Evolutionary conservation across 2,329 filamentous ascomycete genomes (phyloP), one percentile per base, ranked within the genome.

Genomic region (Epichloe amarillans): DNA sequence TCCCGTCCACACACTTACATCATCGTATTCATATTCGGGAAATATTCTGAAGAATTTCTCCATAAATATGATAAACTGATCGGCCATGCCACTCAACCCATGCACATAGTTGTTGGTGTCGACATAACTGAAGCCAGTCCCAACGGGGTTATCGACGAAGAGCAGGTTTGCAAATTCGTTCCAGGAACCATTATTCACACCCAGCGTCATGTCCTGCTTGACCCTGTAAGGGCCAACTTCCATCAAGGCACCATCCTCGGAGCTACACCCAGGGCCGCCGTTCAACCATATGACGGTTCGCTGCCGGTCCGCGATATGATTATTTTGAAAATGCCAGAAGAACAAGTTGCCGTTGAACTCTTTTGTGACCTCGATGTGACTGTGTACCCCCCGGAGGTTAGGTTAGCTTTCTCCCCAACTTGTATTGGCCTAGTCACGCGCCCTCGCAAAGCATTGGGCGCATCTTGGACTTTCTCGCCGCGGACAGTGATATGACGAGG

Each of bases 281-380:
- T 98, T 98, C 52, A 98, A 72, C 93, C 94, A 98, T 62, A 98
- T 83, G 11, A 98, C 86, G 3, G 90, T 95, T 52, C 93, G 81
- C 66, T 93, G 87, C 60, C 79, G 81, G 64, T 97, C 87, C 52
- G 89, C 91, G 58, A 98, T 95, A 66, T 98, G 93, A 58, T 87
- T 80, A 65, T 97, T 97, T 65, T 95, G 82, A 65, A 87, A 96
- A 63, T 96, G 88, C 93, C 93, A 98, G 74, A 98, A 98, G 75
- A 97, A 98, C 17, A 98, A 71, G 67, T 97, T 95, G 59, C 88
- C 91, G 64, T 97, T 88, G 65, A 85, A 79, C 57, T 88, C 83
- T 19, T 85, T 79, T 36, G 83, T 86, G 61, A 98, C 77, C 69
- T 97, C 90, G 66, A 98, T 84, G 71, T 98, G 93, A 50, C 89